Evolutionary conservation across 208 protist species (phyloP).

Genomic region (Wallacemonas rigidus): DNA sequence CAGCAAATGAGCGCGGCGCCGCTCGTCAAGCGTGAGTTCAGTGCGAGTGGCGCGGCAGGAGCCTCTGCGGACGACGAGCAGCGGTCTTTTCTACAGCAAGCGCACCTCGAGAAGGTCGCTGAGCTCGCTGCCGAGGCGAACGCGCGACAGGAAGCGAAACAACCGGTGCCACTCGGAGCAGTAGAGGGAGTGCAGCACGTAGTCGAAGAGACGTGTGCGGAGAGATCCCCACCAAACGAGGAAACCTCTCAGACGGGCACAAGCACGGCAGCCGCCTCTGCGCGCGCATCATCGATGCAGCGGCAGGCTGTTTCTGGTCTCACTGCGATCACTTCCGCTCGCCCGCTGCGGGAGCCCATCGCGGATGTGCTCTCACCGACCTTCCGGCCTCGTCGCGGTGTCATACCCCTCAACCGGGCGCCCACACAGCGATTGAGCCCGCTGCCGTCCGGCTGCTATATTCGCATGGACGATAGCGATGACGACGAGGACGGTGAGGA

Average conservation of each 20-base stretch:
- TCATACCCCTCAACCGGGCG: constrained; percentile 21
- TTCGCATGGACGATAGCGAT: constrained; percentile 34
- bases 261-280: background rate
- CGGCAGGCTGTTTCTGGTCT: background rate
- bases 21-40: background rate
- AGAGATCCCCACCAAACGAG: background rate
- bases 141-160: background rate
- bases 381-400: constrained; percentile 51
- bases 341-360: constrained; percentile 34
- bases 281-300: background rate
- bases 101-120: background rate
- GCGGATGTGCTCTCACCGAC: constrained; percentile 60
- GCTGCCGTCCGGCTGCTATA: constrained; percentile 21
- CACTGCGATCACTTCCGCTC: background rate
- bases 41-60: background rate
- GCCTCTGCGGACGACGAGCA: constrained; percentile 1
- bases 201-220: background rate
- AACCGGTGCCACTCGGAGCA: too few relatives aligned
- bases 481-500: constrained; percentile 24
- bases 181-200: background rate
- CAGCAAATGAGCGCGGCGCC: background rate
- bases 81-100: background rate
- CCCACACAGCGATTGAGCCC: constrained; percentile 20
- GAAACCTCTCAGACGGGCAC: background rate
- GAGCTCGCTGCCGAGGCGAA: background rate